Evolutionary conservation across 2,329 filamentous ascomycete genomes (phyloP), one percentile per base, ranked within the genome.

Genomic region (Sclerotinia spermophila): DNA sequence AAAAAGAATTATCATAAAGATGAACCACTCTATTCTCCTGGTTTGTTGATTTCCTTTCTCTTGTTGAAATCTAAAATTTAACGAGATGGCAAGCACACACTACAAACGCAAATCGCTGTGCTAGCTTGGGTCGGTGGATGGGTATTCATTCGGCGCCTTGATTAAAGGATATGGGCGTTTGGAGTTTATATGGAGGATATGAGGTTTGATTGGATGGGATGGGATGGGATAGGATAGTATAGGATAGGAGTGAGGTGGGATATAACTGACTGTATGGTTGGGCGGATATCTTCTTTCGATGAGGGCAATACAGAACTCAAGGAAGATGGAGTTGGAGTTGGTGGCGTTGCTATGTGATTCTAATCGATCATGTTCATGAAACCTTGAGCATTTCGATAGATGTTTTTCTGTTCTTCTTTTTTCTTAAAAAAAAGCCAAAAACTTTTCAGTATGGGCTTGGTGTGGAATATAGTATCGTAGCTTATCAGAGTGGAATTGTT

Each of bases 251-350:
- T 38, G 33, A 42, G 45, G 42, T 38, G 61, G 44, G 30, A 27
- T 38, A 65, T 51, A 48, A 40, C 33, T 51, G 51, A 51, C n/a
- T 38, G 33, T 65, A 65, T 51, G 61, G 33, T 24, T 65, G 61
- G 61, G 61, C 44, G 42, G 42, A 51, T 24, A 51, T 65, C 44
- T 65, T 27, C 61, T 51, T 65, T 45, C 33, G 61, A 45, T 38
- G 27, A 51, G 45, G 44, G n/a, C 30, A 48, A 33, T 42, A 51
- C 61, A 65, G 24, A 65, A 65, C 61, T 65, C 44, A 27, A 51
- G 61, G 27, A 64, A 65, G 61, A 80, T 24, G 85, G 87, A 45
- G 83, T 86, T 65, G 61, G 44, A 24, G 44, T 51, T 27, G 33
- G 44, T 65, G 61, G 61, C 61, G 61, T 65, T 65, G 45, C 24